These are phyloP conservation scores for Macrolepiota fuliginosa DNA, from an alignment of 768 basidiomycete genomes.

Conservation along the genomic window DNA sequence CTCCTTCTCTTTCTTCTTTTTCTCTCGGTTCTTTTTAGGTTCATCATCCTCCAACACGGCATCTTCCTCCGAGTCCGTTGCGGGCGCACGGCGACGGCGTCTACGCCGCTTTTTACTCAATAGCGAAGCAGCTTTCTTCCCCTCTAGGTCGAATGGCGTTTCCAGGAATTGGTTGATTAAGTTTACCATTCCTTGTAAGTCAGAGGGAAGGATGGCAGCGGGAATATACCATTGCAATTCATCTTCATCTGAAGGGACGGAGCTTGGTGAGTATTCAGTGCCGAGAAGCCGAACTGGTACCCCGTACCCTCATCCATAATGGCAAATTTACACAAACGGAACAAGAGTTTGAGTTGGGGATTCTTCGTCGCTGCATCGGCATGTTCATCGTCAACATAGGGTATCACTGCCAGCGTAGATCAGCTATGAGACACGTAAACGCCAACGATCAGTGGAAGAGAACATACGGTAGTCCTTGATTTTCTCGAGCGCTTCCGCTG, in stretches of 20 bases:
- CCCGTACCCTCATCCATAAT: constrained; percentile 62
- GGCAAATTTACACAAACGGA: constrained; percentile 74
- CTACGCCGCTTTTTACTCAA: constrained; percentile 63
- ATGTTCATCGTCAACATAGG: constrained; percentile 70
- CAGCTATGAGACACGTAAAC: not conserved
- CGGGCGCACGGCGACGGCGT: constrained; percentile 45
- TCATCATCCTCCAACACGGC: constrained; percentile 32
- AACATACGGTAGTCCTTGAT: constrained; percentile 75
- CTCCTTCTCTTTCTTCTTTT: constrained; percentile 56
- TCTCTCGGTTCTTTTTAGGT: constrained; percentile 55
- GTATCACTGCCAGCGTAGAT: constrained; percentile 53
- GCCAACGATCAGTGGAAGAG: not conserved
- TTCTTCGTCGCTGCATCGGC: constrained; percentile 78
- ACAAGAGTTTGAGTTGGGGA: constrained; percentile 77
- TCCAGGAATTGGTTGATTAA: constrained; percentile 84
- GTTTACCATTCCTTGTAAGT: constrained; percentile 64
- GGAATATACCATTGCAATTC: constrained; percentile 89
- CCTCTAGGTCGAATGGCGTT: constrained; percentile 77
- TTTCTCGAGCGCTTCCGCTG: constrained; percentile 66
- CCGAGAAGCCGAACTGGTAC: constrained; percentile 5
- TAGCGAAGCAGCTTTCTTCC: constrained; percentile 71
- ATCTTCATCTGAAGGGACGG: constrained; percentile 46
- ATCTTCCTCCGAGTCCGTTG: constrained; percentile 43
- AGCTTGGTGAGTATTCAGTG: constrained; percentile 10
- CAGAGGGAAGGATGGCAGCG: constrained; percentile 58